phyloP scores from a whole-genome alignment of 129 eudicot species.

The Flaveria trinervia region DNA sequence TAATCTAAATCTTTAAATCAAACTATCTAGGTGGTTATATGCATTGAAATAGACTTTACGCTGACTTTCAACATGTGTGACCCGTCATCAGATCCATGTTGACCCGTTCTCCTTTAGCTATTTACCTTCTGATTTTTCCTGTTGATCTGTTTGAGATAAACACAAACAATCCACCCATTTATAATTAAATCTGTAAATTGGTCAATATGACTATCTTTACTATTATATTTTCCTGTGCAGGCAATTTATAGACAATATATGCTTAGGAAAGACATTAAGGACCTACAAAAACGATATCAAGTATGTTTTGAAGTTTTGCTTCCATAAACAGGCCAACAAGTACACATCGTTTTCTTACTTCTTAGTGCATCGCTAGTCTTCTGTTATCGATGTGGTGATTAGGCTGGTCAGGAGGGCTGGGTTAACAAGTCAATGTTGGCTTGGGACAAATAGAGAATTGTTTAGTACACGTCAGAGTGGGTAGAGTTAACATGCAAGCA shows the following conservation, averaged over 20 bases:
- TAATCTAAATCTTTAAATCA: no score
- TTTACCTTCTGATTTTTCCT: not conserved
- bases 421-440: no score
- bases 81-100: not conserved
- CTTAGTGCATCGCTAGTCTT: not conserved
- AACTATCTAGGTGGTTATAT: no score
- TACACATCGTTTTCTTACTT: not conserved
- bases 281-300: slow-evolving; percentile 91
- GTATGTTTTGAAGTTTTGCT: slow-evolving; percentile 36
- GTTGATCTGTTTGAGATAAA: not conserved
- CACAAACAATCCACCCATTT: not conserved
- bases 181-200: not conserved
- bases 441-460: no score
- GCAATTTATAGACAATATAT: slow-evolving; percentile 76
- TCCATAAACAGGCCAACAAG: not conserved
- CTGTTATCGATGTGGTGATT: no score
- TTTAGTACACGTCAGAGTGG: no score
- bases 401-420: no score
- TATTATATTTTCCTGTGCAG: slow-evolving; percentile 44
- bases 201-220: not conserved
- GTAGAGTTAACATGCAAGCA: no score
- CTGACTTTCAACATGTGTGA: not conserved
- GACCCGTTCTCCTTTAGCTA: not conserved
- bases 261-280: slow-evolving; percentile 78
- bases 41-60: no score